These are phyloP conservation scores for Trichoderma simmonsii DNA, from an alignment of 2,329 filamentous ascomycete genomes.

Conservation along the genomic window DNA sequence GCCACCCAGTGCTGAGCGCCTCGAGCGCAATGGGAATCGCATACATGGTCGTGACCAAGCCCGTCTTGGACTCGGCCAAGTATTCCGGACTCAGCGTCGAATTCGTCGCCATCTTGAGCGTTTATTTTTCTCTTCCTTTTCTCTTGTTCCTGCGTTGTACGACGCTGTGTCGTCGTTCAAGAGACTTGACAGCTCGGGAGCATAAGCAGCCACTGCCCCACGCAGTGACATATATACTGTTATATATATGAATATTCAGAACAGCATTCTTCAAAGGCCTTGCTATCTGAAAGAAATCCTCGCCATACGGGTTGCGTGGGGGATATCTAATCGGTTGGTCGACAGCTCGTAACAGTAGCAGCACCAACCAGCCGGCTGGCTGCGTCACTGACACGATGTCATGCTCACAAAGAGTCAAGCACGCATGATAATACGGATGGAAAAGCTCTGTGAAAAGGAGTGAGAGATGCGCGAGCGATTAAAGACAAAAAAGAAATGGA, in stretches of 20 bases:
- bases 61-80: slow-evolving; percentile 19
- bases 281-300: not conserved
- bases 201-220: not conserved
- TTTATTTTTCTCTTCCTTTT: not conserved
- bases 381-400: not conserved
- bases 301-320: not conserved
- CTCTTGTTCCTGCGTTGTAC: not conserved
- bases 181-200: not conserved
- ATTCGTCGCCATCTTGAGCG: not conserved
- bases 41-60: slow-evolving; percentile 15
- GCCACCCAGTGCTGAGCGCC: slow-evolving; percentile 14
- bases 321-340: not conserved
- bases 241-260: not conserved
- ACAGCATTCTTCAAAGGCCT: not conserved
- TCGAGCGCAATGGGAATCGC: slow-evolving; percentile 19
- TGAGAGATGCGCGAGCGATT: not conserved
- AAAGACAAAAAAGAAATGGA: not conserved
- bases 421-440: not conserved
- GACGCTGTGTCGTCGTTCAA: not conserved
- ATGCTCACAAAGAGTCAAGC: not conserved
- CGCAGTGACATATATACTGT: not conserved
- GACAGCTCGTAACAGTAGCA: not conserved
- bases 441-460: too few species aligned
- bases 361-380: not conserved
- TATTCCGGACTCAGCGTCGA: slow-evolving; percentile 16